A percentile compares a stretch with the other conserved stretches of the same genome.
phyloP scores from a whole-genome alignment of 257 asterid species.

The Nicotiana benthamiana region DNA sequence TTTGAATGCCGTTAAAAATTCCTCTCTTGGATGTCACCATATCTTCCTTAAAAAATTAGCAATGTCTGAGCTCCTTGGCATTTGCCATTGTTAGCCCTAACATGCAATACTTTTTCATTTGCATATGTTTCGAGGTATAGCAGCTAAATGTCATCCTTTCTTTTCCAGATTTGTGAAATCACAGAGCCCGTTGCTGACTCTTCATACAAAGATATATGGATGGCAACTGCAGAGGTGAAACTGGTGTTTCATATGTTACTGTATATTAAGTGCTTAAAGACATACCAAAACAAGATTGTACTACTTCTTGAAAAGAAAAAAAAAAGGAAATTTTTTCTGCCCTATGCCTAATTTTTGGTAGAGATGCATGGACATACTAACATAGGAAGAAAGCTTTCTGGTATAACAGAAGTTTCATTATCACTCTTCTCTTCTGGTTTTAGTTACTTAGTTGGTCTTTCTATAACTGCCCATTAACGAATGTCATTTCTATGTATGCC shows the following conservation, averaged over 20 bases:
- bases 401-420: background rate
- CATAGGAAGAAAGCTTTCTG: background rate
- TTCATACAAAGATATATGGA: constrained; percentile 63
- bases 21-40: background rate
- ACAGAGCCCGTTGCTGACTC: constrained; percentile 69
- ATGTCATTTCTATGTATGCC: background rate
- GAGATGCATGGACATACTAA: background rate
- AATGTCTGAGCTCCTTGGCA: too few relatives aligned
- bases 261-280: background rate
- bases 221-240: constrained; percentile 67
- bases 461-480: background rate
- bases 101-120: background rate
- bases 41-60: background rate
- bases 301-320: background rate
- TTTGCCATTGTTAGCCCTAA: background rate
- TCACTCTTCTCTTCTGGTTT: background rate
- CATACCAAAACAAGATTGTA: background rate
- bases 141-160: background rate
- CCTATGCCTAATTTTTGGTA: background rate
- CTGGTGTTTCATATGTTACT: background rate
- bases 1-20: background rate
- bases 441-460: background rate
- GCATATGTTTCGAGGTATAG: background rate
- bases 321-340: background rate
- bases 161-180: constrained; percentile 49